Evolutionary conservation across 805 yeast species (phyloP).

Genomic region (Sporopachydermia lactativora): DNA sequence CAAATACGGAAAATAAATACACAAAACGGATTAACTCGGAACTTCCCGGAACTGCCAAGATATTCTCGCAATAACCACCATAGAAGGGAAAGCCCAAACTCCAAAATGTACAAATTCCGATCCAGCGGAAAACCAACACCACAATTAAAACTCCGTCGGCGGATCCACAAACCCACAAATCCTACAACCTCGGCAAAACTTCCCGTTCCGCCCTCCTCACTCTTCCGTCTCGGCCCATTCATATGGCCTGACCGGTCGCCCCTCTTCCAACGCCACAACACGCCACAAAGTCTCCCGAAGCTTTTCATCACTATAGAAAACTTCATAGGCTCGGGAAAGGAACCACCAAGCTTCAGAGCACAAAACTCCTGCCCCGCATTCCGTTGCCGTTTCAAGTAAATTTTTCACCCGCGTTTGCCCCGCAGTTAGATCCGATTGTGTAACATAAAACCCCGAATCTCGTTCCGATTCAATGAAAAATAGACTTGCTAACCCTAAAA

Average conservation of each 20-base stretch:
- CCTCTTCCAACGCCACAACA: conserved; percentile 50
- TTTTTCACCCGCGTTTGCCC: conserved; percentile 34
- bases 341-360: conserved; percentile 58
- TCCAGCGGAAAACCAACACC: too few species aligned
- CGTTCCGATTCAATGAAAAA: conserved; percentile 28
- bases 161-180: too few species aligned
- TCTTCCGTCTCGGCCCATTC: too few species aligned
- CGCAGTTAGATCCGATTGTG: conserved; percentile 41
- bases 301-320: conserved; percentile 33
- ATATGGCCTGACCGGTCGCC: conserved; percentile 43
- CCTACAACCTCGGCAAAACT: too few species aligned
- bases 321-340: conserved; percentile 48
- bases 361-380: conserved; percentile 27
- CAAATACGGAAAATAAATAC: too few species aligned
- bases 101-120: too few species aligned
- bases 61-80: too few species aligned
- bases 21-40: too few species aligned
- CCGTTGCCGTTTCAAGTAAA: conserved; percentile 23
- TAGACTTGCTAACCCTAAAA: conserved; percentile 40
- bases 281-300: conserved; percentile 42
- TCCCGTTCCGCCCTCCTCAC: too few species aligned
- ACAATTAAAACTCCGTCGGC: too few species aligned
- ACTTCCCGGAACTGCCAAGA: too few species aligned
- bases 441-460: conserved; percentile 28
- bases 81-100: too few species aligned